Base-by-base conservation (phyloP, 257 asterid species). In the Fraxinus quadrangulata region DNA sequence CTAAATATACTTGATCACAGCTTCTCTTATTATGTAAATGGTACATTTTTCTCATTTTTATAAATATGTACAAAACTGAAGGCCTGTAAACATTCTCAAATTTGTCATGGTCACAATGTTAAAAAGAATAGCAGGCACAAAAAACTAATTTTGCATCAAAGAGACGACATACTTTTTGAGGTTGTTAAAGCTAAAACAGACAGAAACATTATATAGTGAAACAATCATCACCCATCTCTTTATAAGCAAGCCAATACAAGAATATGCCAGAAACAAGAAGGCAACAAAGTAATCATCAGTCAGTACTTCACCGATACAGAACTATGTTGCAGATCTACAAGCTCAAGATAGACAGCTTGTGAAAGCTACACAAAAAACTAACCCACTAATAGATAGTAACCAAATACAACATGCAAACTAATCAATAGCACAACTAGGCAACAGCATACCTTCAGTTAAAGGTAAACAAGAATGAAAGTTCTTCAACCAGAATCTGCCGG, bases 381-480 rank as follows among this genome's bases (percentile, higher is more conserved):
- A 77, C 75, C 83, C 74, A 72, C 76, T 83, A 77, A 78, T 21
- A 10, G 67, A 86, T 83, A 5, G 26, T 54, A 81, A 79, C 73
- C 86, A 79, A 79, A 81, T 71, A 81, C 61, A 67, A 73, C 82
- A 75, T 56, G 56, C 56, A 75, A 80, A 83, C 82, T 71, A 78
- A 77, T 68, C 42, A 34, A 77, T 39, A 71, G 73, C 47, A 73
- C 47, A 67, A 72, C 81, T 23, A 40, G 36, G 82, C 83, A 63
- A 80, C 75, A 71, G 77, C 83, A 75, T 45, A 79, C 89, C 89
- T 83, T 84, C 80, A 84, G 75, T 82, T 83, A 84, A 83, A 76
- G 81, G 70, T 75, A 67, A 71, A 69, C 72, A 79, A 67, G 31
- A 84, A 80, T 33, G 45, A 63, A 37, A 11, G 70, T 34, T 17